Evolutionary conservation across 1,284 basidiomycete genomes (phyloP), one percentile per base, ranked within the genome.

Genomic region (Ustilago sp.): DNA sequence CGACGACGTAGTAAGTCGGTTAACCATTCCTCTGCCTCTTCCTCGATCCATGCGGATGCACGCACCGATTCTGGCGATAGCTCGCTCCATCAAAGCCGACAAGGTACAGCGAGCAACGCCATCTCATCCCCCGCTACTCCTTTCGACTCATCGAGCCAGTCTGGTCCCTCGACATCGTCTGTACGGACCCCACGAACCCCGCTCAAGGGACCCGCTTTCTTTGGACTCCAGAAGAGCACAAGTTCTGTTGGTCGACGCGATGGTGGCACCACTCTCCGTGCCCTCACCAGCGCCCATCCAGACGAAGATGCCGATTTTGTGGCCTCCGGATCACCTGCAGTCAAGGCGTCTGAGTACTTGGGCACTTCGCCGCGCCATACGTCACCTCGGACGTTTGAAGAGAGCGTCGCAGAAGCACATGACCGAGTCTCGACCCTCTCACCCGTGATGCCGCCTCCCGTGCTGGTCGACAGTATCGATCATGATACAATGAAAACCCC

Each of bases 121-220:
- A 23, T 23, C 9, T 71, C 73, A 3, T 55, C 47, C 32, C 64
- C 68, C 8, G 59, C 36, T 12, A 71, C 63, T 3, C 73, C 73
- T 4, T 56, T 68, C 36, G 73, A 75, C 64, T 67, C 61, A 15
- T 67, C 67, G 1, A 69, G 64, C 45, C 54, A 55, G n/a, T 72
- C 74, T 8, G 63, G 59, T 4, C 59, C 65, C 0, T 66, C 74
- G 7, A 59, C 68, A 8, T 68, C 68, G 1, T 58, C 63, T 3
- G 51, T 64, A 5, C 54, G 74, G 13, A 73, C 67, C 28, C 70
- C 70, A 28, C 66, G 75, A 8, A 74, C 75, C 4, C 75, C 75
- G 13, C 61, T 74, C 43, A 63, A 63, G n/a, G 75, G 68, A 8
- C 68, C 68, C 52, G 51, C 54, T 9, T 78, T 78, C 62, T 78